Evolutionary conservation across 176 grass and related monocot genomes (phyloP).

Genomic region (Metroxylon sagu): DNA sequence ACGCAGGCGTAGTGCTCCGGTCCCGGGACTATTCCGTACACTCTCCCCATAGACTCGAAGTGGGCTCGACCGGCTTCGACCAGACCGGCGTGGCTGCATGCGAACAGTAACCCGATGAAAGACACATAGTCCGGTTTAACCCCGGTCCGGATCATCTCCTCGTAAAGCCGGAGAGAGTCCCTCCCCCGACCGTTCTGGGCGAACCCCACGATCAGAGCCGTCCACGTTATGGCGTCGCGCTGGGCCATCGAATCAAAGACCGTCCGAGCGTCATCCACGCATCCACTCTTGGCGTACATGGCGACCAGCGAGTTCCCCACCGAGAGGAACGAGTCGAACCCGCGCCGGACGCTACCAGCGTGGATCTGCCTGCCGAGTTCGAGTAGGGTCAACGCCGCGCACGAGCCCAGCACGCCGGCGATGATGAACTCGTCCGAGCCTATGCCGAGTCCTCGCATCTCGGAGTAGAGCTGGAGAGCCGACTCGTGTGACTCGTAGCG

Average conservation of each 20-base stretch:
- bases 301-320: conserved; percentile 53
- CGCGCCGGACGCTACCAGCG: not conserved
- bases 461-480: conserved; percentile 14
- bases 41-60: conserved; percentile 34
- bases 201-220: conserved; percentile 44
- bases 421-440: conserved; percentile 7
- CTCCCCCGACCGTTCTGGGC: conserved; percentile 40
- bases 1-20: conserved; percentile 63
- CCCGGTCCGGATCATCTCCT: conserved; percentile 29
- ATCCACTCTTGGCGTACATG: conserved; percentile 56
- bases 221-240: conserved; percentile 38
- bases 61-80: conserved; percentile 27
- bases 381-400: not conserved
- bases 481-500: conserved; percentile 24
- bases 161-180: conserved; percentile 29
- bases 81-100: conserved; percentile 50
- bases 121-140: conserved; percentile 43
- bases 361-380: conserved; percentile 14
- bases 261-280: conserved; percentile 22
- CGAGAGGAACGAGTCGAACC: conserved; percentile 29
- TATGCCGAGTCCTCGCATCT: not conserved
- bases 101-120: conserved; percentile 56
- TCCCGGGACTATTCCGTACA: conserved; percentile 23
- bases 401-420: conserved; percentile 2
- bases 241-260: conserved; percentile 32